Base-by-base conservation (phyloP, 306 rosid genomes). In the Coriaria nepalensis region DNA sequence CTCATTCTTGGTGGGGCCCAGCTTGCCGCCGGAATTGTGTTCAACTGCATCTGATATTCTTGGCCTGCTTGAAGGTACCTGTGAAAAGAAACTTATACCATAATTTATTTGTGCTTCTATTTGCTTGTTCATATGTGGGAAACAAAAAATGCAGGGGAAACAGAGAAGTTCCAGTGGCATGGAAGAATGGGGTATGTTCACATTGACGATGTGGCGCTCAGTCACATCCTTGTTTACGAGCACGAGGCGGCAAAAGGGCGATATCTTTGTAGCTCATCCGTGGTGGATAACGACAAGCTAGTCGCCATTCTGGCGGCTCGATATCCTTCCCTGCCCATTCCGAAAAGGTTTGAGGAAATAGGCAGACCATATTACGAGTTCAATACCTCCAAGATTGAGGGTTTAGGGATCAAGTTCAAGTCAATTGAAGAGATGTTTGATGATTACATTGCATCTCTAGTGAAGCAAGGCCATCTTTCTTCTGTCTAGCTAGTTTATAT, bases 151-250 rank as follows among this genome's bases (percentile, higher is more conserved):
- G 12, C 43, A 87, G 93, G 96, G 9, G 83, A 87, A 73, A 72
- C 79, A 0, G 68, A 75, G 71, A 66, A 43, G 57, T 83, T 87
- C 55, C 58, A 71, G 37, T 43, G 56, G 56, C 87, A 67, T 63
- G 94, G 96, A 72, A 80, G 93, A 39, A 74, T 87, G 84, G 96
- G 94, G 47, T 87, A 83, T 29, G 80, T 80, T 51, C 83, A 80
- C 53, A 78, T 87, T 2, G 92, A 90, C 49, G 97, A 90, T 69
- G 95, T 68, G 49, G 90, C 87, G 0, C 74, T 64, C 20, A 63
- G 70, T 15, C 94, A 77, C 56, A 79, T 90, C 45, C 75, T 79
- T 39, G 69, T 79, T 55, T 90, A 62, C 32, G 85, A 90, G 65
- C 20, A 69, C 4, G 51, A 71, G 58, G 49, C 49, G 2, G 76